Conservation (phyloP, 139 green algal species). For the Closterium sp. region DNA sequence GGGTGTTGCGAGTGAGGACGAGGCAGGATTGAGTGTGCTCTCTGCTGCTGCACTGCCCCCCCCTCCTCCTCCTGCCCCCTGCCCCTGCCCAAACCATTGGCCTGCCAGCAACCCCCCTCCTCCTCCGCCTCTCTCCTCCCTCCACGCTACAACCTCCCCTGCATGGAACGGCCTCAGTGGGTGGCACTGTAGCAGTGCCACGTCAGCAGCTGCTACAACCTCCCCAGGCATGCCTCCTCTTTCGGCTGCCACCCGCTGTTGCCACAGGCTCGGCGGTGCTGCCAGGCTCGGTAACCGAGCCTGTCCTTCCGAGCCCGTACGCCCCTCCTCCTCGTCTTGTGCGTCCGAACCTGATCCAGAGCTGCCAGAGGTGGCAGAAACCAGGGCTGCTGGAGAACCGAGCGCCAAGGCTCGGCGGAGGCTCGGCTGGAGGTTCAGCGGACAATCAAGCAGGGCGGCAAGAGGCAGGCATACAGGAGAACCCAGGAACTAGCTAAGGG, state of each 20-base stretch:
- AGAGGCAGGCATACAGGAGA: constrained; percentile 61
- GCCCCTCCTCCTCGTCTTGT: neutral
- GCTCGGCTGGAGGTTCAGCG: neutral
- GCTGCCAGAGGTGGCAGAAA: neutral
- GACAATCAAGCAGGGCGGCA: constrained; percentile 58
- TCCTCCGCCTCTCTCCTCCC: neutral
- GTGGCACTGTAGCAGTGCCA: constrained; percentile 55
- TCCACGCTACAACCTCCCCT: constrained; percentile 48
- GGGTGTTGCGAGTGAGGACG: neutral
- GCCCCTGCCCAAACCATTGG: neutral
- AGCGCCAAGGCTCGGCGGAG: constrained; percentile 3
- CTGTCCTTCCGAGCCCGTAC: neutral
- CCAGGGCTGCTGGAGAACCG: neutral
- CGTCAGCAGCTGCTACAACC: constrained; percentile 56
- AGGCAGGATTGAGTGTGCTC: too few species aligned
- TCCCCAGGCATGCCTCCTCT: constrained; percentile 43
- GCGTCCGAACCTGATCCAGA: neutral
- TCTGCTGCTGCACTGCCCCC: neutral
- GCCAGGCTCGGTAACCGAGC: too few species aligned
- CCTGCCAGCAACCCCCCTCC: neutral
- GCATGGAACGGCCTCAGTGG: constrained; percentile 61
- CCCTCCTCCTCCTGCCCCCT: neutral
- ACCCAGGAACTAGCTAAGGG: constrained; percentile 59
- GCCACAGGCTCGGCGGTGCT: neutral
- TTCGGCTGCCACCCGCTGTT: neutral